Conservation (phyloP, 495 filamentous ascomycete species). For the Podospora appendiculata region DNA sequence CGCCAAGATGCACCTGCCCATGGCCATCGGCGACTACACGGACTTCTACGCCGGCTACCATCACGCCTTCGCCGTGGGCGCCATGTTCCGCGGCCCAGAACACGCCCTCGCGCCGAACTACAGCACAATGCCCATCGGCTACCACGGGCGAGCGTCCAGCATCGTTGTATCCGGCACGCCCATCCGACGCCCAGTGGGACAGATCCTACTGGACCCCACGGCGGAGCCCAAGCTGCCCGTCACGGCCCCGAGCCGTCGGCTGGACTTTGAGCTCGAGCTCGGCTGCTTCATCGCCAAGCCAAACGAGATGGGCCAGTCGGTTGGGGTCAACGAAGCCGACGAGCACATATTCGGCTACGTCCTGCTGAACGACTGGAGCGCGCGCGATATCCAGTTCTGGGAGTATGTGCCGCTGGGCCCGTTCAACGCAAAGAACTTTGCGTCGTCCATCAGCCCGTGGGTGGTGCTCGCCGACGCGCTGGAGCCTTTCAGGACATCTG, state of each 20-base stretch:
- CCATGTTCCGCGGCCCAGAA: slow-evolving; percentile 72
- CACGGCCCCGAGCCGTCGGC: slow-evolving; percentile 53
- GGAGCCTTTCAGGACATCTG: slow-evolving; percentile 51
- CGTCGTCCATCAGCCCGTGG: slow-evolving; percentile 83
- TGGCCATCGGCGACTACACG: slow-evolving; percentile 91
- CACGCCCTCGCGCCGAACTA: slow-evolving; percentile 88
- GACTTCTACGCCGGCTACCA: slow-evolving; percentile 94
- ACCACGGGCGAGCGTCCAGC: slow-evolving; percentile 76
- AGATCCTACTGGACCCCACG: slow-evolving; percentile 61
- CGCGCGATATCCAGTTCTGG: slow-evolving; percentile 84
- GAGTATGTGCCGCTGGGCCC: slow-evolving; percentile 82
- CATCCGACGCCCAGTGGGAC: slow-evolving; percentile 72
- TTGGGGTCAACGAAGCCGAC: slow-evolving; percentile 56
- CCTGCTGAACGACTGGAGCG: slow-evolving; percentile 92
- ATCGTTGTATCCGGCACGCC: slow-evolving; percentile 70
- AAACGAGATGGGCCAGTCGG: slow-evolving; percentile 57
- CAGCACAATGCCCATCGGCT: slow-evolving; percentile 81
- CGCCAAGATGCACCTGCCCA: slow-evolving; percentile 69
- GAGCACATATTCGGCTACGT: slow-evolving; percentile 81
- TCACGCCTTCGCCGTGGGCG: slow-evolving; percentile 77
- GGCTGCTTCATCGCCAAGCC: slow-evolving; percentile 68
- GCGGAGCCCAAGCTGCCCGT: slow-evolving; percentile 50
- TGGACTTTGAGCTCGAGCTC: slow-evolving; percentile 87
- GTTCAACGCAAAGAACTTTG: slow-evolving; percentile 91
- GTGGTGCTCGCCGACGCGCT: slow-evolving; percentile 80